phyloP scores from a whole-genome alignment of 2,329 filamentous ascomycete species.

The Pseudonectria foliicola region DNA sequence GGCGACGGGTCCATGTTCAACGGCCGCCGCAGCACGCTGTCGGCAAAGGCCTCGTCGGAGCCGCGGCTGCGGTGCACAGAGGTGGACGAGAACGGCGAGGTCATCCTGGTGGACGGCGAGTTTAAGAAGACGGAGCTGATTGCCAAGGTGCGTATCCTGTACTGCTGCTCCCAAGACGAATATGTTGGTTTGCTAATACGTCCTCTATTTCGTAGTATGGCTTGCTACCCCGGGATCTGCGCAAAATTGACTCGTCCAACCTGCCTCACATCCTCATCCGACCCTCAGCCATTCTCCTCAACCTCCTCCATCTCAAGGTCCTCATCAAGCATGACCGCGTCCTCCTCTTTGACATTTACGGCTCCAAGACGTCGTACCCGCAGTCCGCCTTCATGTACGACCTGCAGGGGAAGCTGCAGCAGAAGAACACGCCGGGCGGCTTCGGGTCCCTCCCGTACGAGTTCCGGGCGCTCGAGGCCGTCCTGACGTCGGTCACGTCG shows the following conservation, averaged over 20 bases:
- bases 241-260: constrained; percentile 95
- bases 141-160: constrained; percentile 60
- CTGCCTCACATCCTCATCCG: constrained; percentile 93
- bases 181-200: not conserved
- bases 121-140: constrained; percentile 98
- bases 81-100: constrained; percentile 85
- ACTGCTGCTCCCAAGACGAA: too few species aligned
- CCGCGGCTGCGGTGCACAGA: constrained; percentile 87
- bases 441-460: constrained; percentile 77
- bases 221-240: constrained; percentile 83
- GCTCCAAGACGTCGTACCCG: constrained; percentile 87
- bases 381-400: constrained; percentile 98
- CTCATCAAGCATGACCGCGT: constrained; percentile 93
- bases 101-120: constrained; percentile 87
- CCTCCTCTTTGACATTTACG: constrained; percentile 92
- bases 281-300: constrained; percentile 87
- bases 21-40: constrained; percentile 57
- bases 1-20: constrained; percentile 55
- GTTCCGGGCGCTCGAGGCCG: constrained; percentile 90
- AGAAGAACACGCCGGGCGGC: constrained; percentile 53
- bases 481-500: constrained; percentile 86
- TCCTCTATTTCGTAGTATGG: constrained; percentile 57
- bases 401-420: constrained; percentile 82
- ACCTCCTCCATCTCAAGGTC: constrained; percentile 90
- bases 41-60: constrained; percentile 73